Percentiles rank a stretch among this genome's conserved stretches.
Conservation (phyloP, 306 rosid species). For the Neltuma alba region DNA sequence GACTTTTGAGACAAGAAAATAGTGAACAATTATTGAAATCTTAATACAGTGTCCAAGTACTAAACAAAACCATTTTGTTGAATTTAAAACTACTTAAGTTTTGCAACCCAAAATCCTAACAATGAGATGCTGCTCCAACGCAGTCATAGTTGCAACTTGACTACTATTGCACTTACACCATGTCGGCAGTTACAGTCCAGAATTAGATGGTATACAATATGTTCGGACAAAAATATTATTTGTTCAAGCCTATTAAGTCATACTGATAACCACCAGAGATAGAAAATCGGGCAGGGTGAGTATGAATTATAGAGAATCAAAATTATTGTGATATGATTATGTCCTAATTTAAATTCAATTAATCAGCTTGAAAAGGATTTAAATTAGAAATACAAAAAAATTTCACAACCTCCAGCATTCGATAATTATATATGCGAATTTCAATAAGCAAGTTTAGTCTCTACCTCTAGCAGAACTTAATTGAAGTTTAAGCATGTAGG, state of each 20-base stretch:
- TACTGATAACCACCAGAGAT: background rate
- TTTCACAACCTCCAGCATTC: background rate
- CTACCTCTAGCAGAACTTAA: background rate
- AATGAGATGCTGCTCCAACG: background rate
- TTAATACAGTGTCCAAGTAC: background rate
- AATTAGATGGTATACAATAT: too few species aligned
- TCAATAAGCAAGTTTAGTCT: background rate
- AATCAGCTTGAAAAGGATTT: too few species aligned
- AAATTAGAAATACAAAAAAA: too few species aligned
- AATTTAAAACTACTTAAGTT: background rate
- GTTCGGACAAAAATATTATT: too few species aligned
- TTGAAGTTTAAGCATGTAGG: background rate
- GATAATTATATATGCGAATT: background rate
- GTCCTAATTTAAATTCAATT: too few species aligned
- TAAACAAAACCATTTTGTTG: background rate
- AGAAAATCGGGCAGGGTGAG: background rate
- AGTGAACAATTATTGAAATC: background rate
- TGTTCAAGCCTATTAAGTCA: background rate
- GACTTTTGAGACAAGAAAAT: background rate
- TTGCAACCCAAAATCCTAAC: background rate
- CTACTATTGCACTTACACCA: too few species aligned
- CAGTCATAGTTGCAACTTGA: background rate
- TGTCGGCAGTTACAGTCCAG: too few species aligned
- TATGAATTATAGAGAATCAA: background rate
- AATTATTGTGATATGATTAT: background rate